These are phyloP conservation scores for Hanseniaspora lindneri DNA, from an alignment of 805 yeast species.

Conservation along the genomic window DNA sequence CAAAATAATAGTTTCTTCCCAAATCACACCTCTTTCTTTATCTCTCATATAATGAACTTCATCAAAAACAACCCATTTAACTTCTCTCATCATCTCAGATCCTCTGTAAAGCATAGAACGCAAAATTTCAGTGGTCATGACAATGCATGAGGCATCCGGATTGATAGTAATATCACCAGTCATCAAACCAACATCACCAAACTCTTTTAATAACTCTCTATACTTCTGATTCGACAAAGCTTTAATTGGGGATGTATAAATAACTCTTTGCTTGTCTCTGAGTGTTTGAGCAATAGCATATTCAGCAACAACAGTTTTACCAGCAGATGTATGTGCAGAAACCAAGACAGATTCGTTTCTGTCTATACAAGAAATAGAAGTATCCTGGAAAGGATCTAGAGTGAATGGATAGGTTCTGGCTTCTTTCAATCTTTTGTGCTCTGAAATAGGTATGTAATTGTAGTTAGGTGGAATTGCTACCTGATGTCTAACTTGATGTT, in stretches of 20 bases:
- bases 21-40: slow-evolving; percentile 94
- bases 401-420: slow-evolving; percentile 89
- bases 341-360: slow-evolving; percentile 88
- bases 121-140: slow-evolving; percentile 97
- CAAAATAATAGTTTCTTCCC: slow-evolving; percentile 97
- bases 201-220: slow-evolving; percentile 81
- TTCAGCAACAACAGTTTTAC: slow-evolving; percentile 94
- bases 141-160: slow-evolving; percentile 95
- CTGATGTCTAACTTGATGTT: slow-evolving; percentile 94
- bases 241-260: slow-evolving; percentile 89
- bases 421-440: slow-evolving; percentile 63
- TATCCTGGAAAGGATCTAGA: slow-evolving; percentile 94
- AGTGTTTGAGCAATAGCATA: slow-evolving; percentile 94
- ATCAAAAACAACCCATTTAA: slow-evolving; percentile 96
- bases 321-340: slow-evolving; percentile 96
- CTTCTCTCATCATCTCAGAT: slow-evolving; percentile 95
- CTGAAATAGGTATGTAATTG: slow-evolving; percentile 76
- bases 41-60: slow-evolving; percentile 99
- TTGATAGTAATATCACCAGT: slow-evolving; percentile 98
- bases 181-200: slow-evolving; percentile 74
- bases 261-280: slow-evolving; percentile 81
- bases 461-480: slow-evolving; percentile 92
- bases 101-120: slow-evolving; percentile 95
- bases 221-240: slow-evolving; percentile 91
- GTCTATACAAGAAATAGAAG: slow-evolving; percentile 91